Evolutionary conservation across 495 filamentous ascomycete species (phyloP).

Genomic region (Elaphomyces granulatus): DNA sequence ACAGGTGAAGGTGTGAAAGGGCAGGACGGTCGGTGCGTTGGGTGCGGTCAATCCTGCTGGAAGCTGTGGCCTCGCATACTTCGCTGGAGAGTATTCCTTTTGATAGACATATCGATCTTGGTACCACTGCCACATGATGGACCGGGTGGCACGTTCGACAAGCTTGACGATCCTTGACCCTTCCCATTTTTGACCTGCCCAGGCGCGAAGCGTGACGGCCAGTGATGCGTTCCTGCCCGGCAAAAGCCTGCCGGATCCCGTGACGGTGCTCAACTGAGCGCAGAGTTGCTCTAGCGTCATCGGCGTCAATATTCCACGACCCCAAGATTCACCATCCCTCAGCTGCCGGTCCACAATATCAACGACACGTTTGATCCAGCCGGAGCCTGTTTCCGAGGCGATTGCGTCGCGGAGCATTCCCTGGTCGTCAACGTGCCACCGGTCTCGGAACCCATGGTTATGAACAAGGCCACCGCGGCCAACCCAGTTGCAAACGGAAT

Average conservation of each 20-base stretch:
- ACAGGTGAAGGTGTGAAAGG: conserved; percentile 98
- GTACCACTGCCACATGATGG: conserved; percentile 77
- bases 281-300: conserved; percentile 36
- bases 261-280: conserved; percentile 28
- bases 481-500: conserved; percentile 92
- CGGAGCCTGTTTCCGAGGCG: conserved; percentile 42
- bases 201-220: conserved; percentile 40
- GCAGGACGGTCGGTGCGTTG: conserved; percentile 84
- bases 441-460: conserved; percentile 58
- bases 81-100: conserved; percentile 38
- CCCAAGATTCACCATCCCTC: conserved; percentile 76
- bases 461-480: conserved; percentile 75
- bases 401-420: conserved; percentile 71
- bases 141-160: conserved; percentile 67
- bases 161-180: conserved; percentile 76
- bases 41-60: conserved; percentile 66
- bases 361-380: conserved; percentile 93
- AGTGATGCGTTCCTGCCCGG: conserved; percentile 22
- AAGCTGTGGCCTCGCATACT: conserved; percentile 62
- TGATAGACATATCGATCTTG: conserved; percentile 60
- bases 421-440: conserved; percentile 86
- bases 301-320: conserved; percentile 53
- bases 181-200: conserved; percentile 73
- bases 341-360: conserved; percentile 89
- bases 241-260: conserved; percentile 18